phyloP scores from a whole-genome alignment of 495 filamentous ascomycete genomes.

The Evernia prunastri region DNA sequence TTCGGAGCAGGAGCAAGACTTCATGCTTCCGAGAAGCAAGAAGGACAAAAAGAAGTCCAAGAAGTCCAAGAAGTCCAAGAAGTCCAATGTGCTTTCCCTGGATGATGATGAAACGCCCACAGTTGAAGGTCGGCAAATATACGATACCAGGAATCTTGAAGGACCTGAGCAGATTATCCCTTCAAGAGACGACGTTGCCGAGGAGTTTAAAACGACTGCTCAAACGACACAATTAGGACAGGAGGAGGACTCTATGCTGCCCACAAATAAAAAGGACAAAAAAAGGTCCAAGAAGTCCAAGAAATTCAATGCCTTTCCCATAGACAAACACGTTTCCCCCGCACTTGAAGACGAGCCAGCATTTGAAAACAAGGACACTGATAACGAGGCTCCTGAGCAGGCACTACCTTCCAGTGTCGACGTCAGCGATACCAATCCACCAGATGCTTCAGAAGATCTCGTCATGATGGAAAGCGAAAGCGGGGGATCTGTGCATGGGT shows the following conservation, averaged over 20 bases:
- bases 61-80: slow-evolving; percentile 30
- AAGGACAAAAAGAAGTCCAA: slow-evolving; percentile 35
- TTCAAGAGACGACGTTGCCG: neutral
- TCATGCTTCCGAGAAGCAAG: slow-evolving; percentile 22
- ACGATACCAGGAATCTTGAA: slow-evolving; percentile 15
- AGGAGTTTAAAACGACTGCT: neutral
- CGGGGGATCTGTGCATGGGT: neutral
- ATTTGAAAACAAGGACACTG: slow-evolving; percentile 15
- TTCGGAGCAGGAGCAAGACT: slow-evolving; percentile 7
- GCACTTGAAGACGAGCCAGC: slow-evolving; percentile 10
- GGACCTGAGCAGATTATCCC: neutral
- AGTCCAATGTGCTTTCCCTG: slow-evolving; percentile 28
- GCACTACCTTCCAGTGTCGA: slow-evolving; percentile 4
- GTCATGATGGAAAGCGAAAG: neutral
- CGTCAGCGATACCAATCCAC: neutral
- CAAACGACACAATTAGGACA: neutral
- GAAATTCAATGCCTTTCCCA: slow-evolving; percentile 21
- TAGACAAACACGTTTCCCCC: slow-evolving; percentile 23
- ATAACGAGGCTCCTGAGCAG: slow-evolving; percentile 23
- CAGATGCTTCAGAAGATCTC: neutral
- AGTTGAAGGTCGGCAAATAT: slow-evolving; percentile 15
- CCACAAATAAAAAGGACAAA: slow-evolving; percentile 32
- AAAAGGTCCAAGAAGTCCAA: slow-evolving; percentile 43
- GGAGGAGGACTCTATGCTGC: slow-evolving; percentile 14
- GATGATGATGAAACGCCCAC: slow-evolving; percentile 13